Evolutionary conservation across 2,329 filamentous ascomycete species (phyloP).

Genomic region (Pezicula neosporulosa): DNA sequence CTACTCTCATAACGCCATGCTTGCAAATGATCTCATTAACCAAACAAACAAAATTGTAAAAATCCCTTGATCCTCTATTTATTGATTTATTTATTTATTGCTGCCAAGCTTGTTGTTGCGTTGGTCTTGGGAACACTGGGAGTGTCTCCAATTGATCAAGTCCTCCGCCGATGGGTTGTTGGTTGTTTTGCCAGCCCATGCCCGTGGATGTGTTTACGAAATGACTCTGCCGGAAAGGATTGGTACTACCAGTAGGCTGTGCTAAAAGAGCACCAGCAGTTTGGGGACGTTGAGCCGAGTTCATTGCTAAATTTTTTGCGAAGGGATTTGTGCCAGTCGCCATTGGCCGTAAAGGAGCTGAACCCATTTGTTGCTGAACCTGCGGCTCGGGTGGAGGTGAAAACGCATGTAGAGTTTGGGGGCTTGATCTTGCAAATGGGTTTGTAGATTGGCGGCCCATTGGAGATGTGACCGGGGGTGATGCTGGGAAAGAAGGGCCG

Average conservation of each 20-base stretch:
- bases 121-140: constrained; percentile 82
- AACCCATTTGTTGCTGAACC: constrained; percentile 36
- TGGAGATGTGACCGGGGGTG: constrained; percentile 37
- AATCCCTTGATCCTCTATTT: neutral
- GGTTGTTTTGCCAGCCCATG: constrained; percentile 80
- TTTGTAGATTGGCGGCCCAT: constrained; percentile 71
- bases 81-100: constrained; percentile 11
- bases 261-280: constrained; percentile 53
- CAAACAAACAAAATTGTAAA: constrained; percentile 7
- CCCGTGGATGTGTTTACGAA: constrained; percentile 90
- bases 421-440: constrained; percentile 71
- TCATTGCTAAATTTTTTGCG: constrained; percentile 42
- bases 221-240: constrained; percentile 88
- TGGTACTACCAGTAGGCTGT: constrained; percentile 84
- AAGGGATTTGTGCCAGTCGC: constrained; percentile 73
- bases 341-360: constrained; percentile 49
- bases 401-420: constrained; percentile 28
- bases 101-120: constrained; percentile 60
- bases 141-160: constrained; percentile 76
- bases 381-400: constrained; percentile 30
- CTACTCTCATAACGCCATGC: constrained; percentile 27
- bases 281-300: constrained; percentile 19
- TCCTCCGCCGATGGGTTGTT: constrained; percentile 76
- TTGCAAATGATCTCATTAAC: constrained; percentile 14
- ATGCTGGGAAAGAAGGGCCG: constrained; percentile 36